Evolutionary conservation across 306 rosid species (phyloP), one percentile per base, ranked within the genome.

Genomic region (Biancaea sappan): DNA sequence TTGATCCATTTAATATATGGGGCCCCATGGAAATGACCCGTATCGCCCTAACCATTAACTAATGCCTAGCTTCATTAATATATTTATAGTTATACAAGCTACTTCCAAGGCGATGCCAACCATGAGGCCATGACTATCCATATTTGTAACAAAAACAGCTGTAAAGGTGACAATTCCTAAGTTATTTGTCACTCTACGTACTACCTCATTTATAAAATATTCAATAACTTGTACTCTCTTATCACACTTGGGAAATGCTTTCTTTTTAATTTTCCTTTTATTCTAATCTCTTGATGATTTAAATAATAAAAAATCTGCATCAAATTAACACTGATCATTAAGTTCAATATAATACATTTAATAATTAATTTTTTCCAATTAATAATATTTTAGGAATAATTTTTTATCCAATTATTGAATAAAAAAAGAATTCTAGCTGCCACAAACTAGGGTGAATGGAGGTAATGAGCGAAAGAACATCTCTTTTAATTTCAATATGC

Each of bases 161-260:
- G 84, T 80, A 80, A 80, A 80, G 84, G 38, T 31, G 21, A 40
- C 37, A 59, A 40, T 54, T 59, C 59, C 56, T 40, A 60, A n/a
- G 57, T 21, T 29, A 67, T 21, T 60, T 34, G 46, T 52, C 66
- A 32, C 28, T 14, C 71, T 67, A 58, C 79, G 75, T 67, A 58
- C 79, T 48, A 28, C 44, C 31, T 58, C 38, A 32, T 21, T 29
- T 5, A 40, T 15, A 31, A 66, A 66, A 67, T 50, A 21, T n/a
- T 38, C 19, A 59, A 40, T 29, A 12, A n/a, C 32, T 21, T 22
- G 59, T 47, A 52, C 72, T 73, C 19, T 24, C 44, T 47, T 24
- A 40, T 41, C 41, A 31, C 51, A 28, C 47, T 22, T 59, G 15
- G 31, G 46, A 41, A 16, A 4, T 47, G 28, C 6, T 38, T 69